These are phyloP conservation scores for Neonectria neomacrospora DNA, from an alignment of 2,329 filamentous ascomycete species.

Conservation along the genomic window DNA sequence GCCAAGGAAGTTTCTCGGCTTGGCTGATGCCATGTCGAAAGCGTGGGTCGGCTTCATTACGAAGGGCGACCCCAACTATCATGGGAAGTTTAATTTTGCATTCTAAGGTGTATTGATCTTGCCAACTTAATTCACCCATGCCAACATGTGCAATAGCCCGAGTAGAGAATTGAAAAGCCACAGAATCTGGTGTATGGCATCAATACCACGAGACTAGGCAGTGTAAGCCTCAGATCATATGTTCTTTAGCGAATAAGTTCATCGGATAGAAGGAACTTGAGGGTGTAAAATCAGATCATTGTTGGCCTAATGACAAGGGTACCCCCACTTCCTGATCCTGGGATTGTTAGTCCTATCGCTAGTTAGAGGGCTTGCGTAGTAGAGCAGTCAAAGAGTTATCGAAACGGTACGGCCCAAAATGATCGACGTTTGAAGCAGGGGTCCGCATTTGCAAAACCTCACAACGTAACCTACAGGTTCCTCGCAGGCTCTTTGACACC, in stretches of 20 bases:
- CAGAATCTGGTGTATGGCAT: background rate
- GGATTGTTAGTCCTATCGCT: background rate
- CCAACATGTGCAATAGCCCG: background rate
- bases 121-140: background rate
- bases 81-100: background rate
- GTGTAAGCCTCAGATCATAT: no score
- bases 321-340: background rate
- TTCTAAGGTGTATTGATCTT: no score
- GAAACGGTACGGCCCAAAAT: background rate
- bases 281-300: no score
- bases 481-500: background rate
- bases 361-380: background rate
- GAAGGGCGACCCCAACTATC: background rate
- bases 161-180: background rate
- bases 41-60: conserved; percentile 14
- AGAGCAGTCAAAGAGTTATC: background rate
- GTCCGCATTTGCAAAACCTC: background rate
- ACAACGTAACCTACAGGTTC: background rate
- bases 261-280: no score
- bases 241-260: no score
- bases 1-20: conserved; percentile 4
- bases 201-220: background rate
- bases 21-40: conserved; percentile 11
- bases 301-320: no score
- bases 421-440: background rate